Percentiles rank a stretch among this genome's conserved stretches.
These are phyloP conservation scores for Allium fistulosum DNA, from an alignment of 106 monocot species.

Conservation along the genomic window DNA sequence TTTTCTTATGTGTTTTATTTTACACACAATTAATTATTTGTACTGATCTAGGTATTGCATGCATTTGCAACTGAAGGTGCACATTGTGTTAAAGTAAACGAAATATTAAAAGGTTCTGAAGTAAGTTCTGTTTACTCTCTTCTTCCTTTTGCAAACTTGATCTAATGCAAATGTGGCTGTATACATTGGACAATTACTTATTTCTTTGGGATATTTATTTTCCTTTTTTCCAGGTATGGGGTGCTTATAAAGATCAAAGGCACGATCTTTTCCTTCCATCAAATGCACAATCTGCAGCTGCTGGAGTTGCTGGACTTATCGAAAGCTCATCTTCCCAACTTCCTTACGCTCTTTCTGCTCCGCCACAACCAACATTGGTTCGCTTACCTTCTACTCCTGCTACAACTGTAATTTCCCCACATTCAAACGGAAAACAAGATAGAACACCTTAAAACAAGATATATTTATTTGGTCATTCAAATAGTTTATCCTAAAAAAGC, in stretches of 20 bases:
- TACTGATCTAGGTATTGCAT: conserved; percentile 64
- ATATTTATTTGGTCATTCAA: background rate
- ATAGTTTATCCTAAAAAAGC: background rate
- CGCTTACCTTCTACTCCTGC: conserved; percentile 43
- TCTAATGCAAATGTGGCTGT: background rate
- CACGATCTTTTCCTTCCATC: conserved; percentile 98
- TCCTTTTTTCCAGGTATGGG: conserved; percentile 67
- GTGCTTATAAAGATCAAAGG: conserved; percentile 96
- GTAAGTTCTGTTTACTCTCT: conserved; percentile 35
- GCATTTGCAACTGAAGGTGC: conserved; percentile 97
- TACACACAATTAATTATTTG: background rate
- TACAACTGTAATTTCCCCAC: conserved; percentile 7
- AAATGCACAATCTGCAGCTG: conserved; percentile 93
- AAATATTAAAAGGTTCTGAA: conserved; percentile 75
- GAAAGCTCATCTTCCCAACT: conserved; percentile 69
- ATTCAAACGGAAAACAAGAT: conserved; percentile 21
- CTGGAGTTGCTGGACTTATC: conserved; percentile 97
- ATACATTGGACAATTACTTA: background rate
- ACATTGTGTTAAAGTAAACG: conserved; percentile 93
- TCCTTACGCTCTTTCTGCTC: conserved; percentile 71
- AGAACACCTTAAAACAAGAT: background rate
- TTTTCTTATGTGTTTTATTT: no score
- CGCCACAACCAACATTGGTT: conserved; percentile 39
- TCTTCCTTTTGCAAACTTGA: background rate
- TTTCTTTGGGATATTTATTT: background rate